These are phyloP conservation scores for Neonectria coccinea DNA, from an alignment of 2,329 filamentous ascomycete species.

Conservation along the genomic window DNA sequence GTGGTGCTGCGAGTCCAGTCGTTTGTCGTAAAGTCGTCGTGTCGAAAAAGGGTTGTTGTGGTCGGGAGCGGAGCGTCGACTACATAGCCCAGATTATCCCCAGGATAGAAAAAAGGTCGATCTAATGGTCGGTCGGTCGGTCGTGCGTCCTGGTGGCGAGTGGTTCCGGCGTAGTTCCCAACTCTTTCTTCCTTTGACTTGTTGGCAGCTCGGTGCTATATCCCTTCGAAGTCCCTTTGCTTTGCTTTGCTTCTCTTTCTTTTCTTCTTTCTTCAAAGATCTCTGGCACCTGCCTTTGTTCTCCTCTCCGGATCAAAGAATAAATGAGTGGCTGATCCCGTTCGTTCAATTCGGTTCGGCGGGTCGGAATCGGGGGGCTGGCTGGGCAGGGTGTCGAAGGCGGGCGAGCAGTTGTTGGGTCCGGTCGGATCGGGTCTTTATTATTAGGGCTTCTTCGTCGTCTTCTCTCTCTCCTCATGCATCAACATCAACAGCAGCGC, in stretches of 20 bases:
- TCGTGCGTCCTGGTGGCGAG: slow-evolving; percentile 1
- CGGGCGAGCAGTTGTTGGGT: slow-evolving; percentile 28
- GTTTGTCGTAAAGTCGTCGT: slow-evolving; percentile 15
- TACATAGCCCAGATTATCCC: slow-evolving; percentile 25
- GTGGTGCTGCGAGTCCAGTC: background rate
- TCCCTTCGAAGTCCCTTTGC: slow-evolving; percentile 8
- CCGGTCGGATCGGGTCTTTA: slow-evolving; percentile 25
- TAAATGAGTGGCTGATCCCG: slow-evolving; percentile 33
- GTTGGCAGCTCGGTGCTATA: background rate
- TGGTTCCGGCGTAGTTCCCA: slow-evolving; percentile 2
- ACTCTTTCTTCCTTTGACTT: slow-evolving; percentile 9
- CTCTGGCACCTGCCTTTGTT: slow-evolving; percentile 12
- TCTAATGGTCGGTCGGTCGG: slow-evolving; percentile 8
- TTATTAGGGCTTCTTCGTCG: background rate
- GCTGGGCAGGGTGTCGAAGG: slow-evolving; percentile 33
- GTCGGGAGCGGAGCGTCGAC: slow-evolving; percentile 2
- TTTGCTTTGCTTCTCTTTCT: background rate
- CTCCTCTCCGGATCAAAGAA: slow-evolving; percentile 20
- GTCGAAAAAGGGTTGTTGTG: slow-evolving; percentile 5
- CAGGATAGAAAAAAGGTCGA: background rate
- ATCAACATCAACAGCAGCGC: slow-evolving; percentile 32
- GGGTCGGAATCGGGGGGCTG: slow-evolving; percentile 26
- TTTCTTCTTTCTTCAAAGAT: slow-evolving; percentile 1
- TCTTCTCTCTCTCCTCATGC: slow-evolving; percentile 13
- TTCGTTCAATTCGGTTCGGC: slow-evolving; percentile 27